A percentile compares a stretch with the other conserved stretches of the same genome.
These are phyloP conservation scores for Sporothrix brasiliensis DNA, from an alignment of 2,329 filamentous ascomycete species.

Conservation along the genomic window DNA sequence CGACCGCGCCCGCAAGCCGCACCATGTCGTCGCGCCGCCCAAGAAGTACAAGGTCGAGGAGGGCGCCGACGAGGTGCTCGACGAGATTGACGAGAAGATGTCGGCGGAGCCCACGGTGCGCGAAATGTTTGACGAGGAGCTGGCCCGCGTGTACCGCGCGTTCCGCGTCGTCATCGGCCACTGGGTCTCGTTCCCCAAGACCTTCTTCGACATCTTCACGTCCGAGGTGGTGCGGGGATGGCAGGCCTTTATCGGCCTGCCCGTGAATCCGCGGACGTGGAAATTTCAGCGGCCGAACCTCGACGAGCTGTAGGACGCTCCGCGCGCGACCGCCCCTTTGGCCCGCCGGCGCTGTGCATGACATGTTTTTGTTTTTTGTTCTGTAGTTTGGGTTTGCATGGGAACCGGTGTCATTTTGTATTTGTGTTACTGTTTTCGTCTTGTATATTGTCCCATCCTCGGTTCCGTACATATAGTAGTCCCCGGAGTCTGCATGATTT, in stretches of 20 bases:
- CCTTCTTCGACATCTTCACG: constrained; percentile 52
- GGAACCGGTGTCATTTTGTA: constrained; percentile 9
- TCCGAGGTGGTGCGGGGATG: constrained; percentile 53
- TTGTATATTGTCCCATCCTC: neutral
- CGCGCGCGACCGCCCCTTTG: neutral
- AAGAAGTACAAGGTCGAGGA: constrained; percentile 37
- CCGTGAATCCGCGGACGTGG: constrained; percentile 55
- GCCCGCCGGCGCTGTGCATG: neutral
- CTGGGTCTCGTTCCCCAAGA: constrained; percentile 70
- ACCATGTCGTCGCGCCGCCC: constrained; percentile 44
- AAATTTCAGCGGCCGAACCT: constrained; percentile 49
- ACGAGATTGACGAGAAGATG: constrained; percentile 17
- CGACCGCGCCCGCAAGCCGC: constrained; percentile 51
- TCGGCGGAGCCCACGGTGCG: constrained; percentile 46
- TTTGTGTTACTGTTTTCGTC: neutral
- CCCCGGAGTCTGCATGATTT: neutral
- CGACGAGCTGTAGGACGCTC: constrained; percentile 51
- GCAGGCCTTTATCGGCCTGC: constrained; percentile 57
- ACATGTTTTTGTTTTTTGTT: neutral
- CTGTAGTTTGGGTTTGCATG: constrained; percentile 2
- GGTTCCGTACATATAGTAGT: neutral
- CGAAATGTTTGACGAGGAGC: constrained; percentile 67
- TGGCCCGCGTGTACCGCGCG: constrained; percentile 63
- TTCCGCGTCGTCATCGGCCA: constrained; percentile 67
- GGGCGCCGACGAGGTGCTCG: constrained; percentile 44